Base-by-base conservation (phyloP, 2,329 filamentous ascomycete species). In the Fusarium agapanthi region DNA sequence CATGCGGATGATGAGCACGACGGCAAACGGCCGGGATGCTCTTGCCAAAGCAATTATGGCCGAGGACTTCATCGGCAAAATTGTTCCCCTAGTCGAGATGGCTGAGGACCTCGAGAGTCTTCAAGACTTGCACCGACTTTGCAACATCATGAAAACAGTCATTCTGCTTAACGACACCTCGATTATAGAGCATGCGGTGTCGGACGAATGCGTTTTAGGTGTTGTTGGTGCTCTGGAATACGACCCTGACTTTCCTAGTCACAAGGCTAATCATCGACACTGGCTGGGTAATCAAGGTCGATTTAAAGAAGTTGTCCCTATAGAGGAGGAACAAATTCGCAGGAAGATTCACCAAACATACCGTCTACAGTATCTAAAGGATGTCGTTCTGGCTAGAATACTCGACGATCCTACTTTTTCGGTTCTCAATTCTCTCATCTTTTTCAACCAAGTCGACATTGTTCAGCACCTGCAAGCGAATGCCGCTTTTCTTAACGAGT, bases 381-480 rank as follows among this genome's bases (percentile, higher is more conserved):
- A 99, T 78, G 96, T 99, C n/a, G 95, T 98, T 2, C 88, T 99
- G 47, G 96, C 96, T 35, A 91, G 96, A 71, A 98, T 99, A 72
- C 88, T 99, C 69, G 96, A 99, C 82, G 96, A 99, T 81, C 95
- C 95, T 55, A 99, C 96, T 26, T 99, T 98, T 81, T 97, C 94
- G 30, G 95, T 98, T 32, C 90, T 99, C 73, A 99, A 98, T 83
- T 97, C 95, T 56, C 88, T 98, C 76, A 99, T 99, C 75, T 99
- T 98, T 85, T 99, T 97, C 87, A 96, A 98, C 84, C 96, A 99
- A 84, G 95, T 98, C 76, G 96, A 98, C 79, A 98, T 99, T 79
- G 92, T 99, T 55, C 93, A 95, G 79, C 94, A 98, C 82, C 87
- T 99, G n/a, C 95, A 98, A 81, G 88, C 87, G 32, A 97, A 97